These are phyloP conservation scores for Aspergillus ochraceus DNA, from an alignment of 2,329 filamentous ascomycete species.

Conservation along the genomic window DNA sequence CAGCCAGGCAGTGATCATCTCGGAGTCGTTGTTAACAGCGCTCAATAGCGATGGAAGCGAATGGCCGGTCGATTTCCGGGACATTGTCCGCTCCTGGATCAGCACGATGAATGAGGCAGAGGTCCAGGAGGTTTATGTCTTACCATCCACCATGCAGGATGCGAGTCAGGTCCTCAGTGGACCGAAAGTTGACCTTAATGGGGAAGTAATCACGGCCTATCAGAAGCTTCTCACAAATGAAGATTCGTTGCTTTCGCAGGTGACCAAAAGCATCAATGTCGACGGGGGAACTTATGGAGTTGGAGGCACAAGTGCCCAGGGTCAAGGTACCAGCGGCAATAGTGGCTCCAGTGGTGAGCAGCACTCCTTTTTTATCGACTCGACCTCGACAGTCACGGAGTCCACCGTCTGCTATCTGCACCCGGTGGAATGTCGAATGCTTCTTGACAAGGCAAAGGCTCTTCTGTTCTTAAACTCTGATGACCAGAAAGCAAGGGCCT, in stretches of 20 bases:
- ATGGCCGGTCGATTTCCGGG: background rate
- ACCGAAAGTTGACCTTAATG: background rate
- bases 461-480: background rate
- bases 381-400: no score
- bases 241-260: no score
- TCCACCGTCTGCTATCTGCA: background rate
- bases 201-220: no score
- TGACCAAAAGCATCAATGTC: background rate
- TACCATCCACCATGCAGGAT: background rate
- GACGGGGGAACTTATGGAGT: background rate
- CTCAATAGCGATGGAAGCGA: background rate
- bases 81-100: background rate
- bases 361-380: background rate
- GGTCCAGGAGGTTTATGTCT: background rate
- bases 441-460: background rate
- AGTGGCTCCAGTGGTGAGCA: background rate
- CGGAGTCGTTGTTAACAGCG: background rate
- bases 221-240: no score
- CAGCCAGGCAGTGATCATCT: no score
- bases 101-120: background rate
- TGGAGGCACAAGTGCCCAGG: background rate
- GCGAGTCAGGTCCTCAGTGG: background rate
- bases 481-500: background rate
- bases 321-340: background rate
- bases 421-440: background rate